phyloP scores from a whole-genome alignment of 139 green algal species.

The Monoraphidium neglectum region DNA sequence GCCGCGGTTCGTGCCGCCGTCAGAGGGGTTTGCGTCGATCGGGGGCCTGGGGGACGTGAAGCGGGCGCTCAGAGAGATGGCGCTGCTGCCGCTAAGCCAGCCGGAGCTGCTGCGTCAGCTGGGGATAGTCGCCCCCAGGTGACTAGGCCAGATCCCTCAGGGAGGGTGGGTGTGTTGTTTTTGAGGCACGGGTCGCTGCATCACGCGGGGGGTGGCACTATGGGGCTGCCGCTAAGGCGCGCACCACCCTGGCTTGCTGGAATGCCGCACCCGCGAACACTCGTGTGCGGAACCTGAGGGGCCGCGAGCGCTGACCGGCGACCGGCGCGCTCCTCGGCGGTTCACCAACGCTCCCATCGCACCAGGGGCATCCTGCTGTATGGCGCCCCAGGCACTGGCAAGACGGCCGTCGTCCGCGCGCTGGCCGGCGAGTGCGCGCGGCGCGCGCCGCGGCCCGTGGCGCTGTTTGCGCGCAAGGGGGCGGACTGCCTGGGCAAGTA shows the following conservation, averaged over 20 bases:
- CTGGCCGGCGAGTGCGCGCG: constrained; percentile 58
- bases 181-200: too few relatives aligned
- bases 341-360: too few relatives aligned
- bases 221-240: too few relatives aligned
- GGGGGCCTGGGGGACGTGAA: constrained; percentile 60
- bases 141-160: neutral
- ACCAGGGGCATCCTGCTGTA: constrained; percentile 78
- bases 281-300: too few relatives aligned
- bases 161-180: neutral
- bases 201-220: too few relatives aligned
- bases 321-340: too few relatives aligned
- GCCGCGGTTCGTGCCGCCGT: neutral
- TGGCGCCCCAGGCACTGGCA: constrained; percentile 69
- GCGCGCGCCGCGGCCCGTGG: constrained; percentile 52
- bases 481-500: constrained; percentile 94
- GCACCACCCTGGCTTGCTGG: too few relatives aligned
- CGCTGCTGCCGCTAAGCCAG: constrained; percentile 87
- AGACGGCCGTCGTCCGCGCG: constrained; percentile 69
- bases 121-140: constrained; percentile 66
- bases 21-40: constrained; percentile 44
- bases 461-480: constrained; percentile 83
- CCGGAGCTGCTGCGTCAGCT: constrained; percentile 69
- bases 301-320: too few relatives aligned
- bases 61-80: constrained; percentile 72
- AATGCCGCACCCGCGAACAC: too few relatives aligned